Evolutionary conservation across 306 rosid species (phyloP).

Genomic region (Inga leiocalycina): DNA sequence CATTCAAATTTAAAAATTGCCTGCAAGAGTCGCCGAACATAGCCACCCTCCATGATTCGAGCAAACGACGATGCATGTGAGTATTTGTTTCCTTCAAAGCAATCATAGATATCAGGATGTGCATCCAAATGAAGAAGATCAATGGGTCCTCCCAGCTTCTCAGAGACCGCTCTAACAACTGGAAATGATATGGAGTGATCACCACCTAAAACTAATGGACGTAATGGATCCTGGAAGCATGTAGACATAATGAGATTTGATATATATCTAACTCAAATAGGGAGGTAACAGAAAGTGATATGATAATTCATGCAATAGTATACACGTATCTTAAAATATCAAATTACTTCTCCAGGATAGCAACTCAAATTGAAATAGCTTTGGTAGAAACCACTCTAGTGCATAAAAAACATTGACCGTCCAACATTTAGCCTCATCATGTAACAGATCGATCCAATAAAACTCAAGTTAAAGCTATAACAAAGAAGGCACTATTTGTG

Average conservation of each 20-base stretch:
- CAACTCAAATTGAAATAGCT: background rate
- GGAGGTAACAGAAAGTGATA: constrained; percentile 10
- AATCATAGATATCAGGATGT: constrained; percentile 85
- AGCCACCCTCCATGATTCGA: constrained; percentile 94
- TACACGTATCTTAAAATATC: background rate
- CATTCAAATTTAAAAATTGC: constrained; percentile 42
- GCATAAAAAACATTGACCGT: constrained; percentile 8
- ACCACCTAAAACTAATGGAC: constrained; percentile 95
- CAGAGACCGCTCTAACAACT: constrained; percentile 83
- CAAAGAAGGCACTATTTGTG: background rate
- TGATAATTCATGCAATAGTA: constrained; percentile 14
- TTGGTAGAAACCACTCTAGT: background rate
- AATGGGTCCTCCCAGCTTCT: constrained; percentile 92
- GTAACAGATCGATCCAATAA: constrained; percentile 2
- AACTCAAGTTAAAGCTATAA: constrained; percentile 23
- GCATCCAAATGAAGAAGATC: constrained; percentile 98
- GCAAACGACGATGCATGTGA: constrained; percentile 99
- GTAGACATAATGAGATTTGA: constrained; percentile 11
- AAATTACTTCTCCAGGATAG: background rate
- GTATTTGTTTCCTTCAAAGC: constrained; percentile 84
- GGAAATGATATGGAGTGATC: constrained; percentile 97
- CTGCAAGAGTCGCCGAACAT: constrained; percentile 93
- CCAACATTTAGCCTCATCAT: constrained; percentile 12
- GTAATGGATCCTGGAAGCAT: constrained; percentile 68
- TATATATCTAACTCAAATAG: constrained; percentile 20